Conservation (phyloP, 2,329 filamentous ascomycete genomes). For the Botryotinia narcissicola region DNA sequence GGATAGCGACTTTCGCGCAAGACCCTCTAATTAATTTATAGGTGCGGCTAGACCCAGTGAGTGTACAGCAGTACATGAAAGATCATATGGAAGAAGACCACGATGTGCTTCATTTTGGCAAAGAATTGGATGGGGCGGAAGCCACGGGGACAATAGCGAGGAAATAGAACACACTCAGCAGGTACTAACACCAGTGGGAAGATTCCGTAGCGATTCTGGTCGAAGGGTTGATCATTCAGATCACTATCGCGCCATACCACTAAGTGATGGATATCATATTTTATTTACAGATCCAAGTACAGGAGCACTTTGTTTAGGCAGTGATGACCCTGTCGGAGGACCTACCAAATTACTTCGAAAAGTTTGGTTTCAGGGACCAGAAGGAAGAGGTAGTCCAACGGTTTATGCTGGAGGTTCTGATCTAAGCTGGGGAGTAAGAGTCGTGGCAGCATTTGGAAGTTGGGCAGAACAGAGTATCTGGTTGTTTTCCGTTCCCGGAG, state of each 20-base stretch:
- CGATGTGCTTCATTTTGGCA: constrained; percentile 34
- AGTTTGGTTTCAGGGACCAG: constrained; percentile 48
- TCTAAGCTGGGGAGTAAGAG: constrained; percentile 54
- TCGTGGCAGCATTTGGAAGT: constrained; percentile 56
- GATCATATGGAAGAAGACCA: constrained; percentile 31
- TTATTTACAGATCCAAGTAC: constrained; percentile 61
- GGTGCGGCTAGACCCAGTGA: constrained; percentile 46
- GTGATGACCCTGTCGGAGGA: constrained; percentile 55
- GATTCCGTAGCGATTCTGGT: constrained; percentile 25
- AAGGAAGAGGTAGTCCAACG: constrained; percentile 43
- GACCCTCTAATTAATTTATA: neutral
- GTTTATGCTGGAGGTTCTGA: constrained; percentile 58
- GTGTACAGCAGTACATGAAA: constrained; percentile 31
- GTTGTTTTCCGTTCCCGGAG: constrained; percentile 59
- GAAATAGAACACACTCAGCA: constrained; percentile 21
- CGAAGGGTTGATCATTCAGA: constrained; percentile 43
- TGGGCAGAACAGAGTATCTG: constrained; percentile 46
- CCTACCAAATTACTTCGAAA: constrained; percentile 58
- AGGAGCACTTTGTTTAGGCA: constrained; percentile 57
- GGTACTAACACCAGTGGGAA: constrained; percentile 19
- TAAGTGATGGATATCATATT: constrained; percentile 64
- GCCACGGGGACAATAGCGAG: constrained; percentile 21
- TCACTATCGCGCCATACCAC: constrained; percentile 61
- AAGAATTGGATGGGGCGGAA: constrained; percentile 24
- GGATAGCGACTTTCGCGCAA: neutral